phyloP scores from a whole-genome alignment of 2,329 filamentous ascomycete species.

The Claviceps capensis region DNA sequence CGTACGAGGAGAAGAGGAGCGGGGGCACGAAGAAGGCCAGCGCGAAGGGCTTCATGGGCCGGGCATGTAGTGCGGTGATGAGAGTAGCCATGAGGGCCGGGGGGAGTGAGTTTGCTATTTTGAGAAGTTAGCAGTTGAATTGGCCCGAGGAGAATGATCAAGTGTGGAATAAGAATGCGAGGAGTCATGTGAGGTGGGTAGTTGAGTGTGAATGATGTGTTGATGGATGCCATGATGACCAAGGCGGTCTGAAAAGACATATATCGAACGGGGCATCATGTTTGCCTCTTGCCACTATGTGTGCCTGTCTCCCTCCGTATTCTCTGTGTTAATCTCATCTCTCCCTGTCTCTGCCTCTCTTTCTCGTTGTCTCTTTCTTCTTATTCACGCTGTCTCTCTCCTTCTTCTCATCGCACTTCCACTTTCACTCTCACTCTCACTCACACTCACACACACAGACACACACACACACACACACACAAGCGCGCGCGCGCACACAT shows the following conservation, averaged over 20 bases:
- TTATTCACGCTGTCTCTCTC: no score
- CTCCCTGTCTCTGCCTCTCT: neutral
- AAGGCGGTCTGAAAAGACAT: neutral
- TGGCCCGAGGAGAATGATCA: no score
- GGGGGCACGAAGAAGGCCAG: conserved; percentile 34
- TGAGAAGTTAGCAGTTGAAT: neutral
- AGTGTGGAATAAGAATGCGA: no score
- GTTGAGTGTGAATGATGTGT: neutral
- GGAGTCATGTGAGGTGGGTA: neutral
- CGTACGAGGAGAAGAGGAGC: conserved; percentile 36
- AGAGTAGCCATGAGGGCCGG: conserved; percentile 42
- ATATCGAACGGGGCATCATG: neutral
- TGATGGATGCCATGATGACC: neutral
- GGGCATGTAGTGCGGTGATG: conserved; percentile 40
- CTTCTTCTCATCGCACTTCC: no score
- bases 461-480: neutral
- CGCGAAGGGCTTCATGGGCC: conserved; percentile 36
- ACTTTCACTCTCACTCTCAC: no score
- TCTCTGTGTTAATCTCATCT: neutral
- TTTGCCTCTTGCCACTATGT: no score
- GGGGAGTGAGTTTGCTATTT: conserved; percentile 37
- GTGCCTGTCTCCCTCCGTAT: no score
- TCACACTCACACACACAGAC: no score
- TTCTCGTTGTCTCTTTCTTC: no score
- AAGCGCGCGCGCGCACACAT: neutral